Base-by-base conservation (phyloP, 805 yeast genomes). In the Naumovozyma baii region DNA sequence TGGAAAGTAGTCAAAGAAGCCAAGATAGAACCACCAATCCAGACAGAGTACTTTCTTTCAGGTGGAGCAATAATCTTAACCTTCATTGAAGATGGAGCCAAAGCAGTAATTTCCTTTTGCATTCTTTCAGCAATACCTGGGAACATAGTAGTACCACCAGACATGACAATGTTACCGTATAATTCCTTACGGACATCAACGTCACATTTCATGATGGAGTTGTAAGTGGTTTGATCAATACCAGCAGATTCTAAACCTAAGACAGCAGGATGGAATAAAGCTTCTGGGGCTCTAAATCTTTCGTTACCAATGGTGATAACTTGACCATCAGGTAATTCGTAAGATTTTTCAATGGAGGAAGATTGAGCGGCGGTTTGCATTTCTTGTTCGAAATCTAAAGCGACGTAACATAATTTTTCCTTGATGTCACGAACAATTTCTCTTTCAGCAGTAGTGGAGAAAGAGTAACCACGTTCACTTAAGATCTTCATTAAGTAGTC, bases 101-200 rank as follows among this genome's bases (percentile, higher is more conserved):
- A 81, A 60, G 96, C 95, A 59, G 96, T 86, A 64, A 92, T 87
- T 77, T 92, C 98, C 85, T 90, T 90, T 79, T 90, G 97, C 95
- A 92, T 86, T 79, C 98, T 90, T 80, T 92, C 97, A 70, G 96
- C 96, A 70, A 92, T 88, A 76, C 98, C 98, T 73, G 96, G 96
- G 95, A 87, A 92, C 97, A 92, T 87, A 59, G 98, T 92, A 62
- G 97, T 88, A 83, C 98, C 98, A 79, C 98, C 98, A 57, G 97
- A 88, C 92, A 92, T 83, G 67, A 92, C 98, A 64, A 92, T 92
- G 83, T 92, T 92, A 73, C 94, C 94, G 78, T 92, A 92, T 70
- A 92, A 80, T 71, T 90, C 97, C 77, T 85, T 90, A 74, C 98
- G 85, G 58, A 92, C 96, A 73, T 92, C 98, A 60, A 92, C 83